Conservation (phyloP, 1,139 yeast genomes). For the Kurtzmaniella natalensis region DNA sequence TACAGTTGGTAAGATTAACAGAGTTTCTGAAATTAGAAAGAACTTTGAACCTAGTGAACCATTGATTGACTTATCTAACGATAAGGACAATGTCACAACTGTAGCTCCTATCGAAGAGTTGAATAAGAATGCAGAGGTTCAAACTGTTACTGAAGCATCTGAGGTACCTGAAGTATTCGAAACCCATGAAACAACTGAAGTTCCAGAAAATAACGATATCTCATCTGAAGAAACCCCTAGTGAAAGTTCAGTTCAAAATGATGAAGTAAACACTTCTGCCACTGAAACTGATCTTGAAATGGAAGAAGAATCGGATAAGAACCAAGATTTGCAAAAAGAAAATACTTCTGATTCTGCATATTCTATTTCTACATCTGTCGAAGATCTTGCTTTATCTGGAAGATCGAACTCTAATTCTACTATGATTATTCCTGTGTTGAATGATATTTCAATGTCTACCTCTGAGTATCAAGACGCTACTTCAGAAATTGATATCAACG, state of each 20-base stretch:
- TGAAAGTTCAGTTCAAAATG: neutral
- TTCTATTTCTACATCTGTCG: too few relatives aligned
- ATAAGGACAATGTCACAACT: neutral
- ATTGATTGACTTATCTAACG: neutral
- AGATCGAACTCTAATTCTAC: constrained; percentile 1
- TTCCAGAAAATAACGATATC: neutral
- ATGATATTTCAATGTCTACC: constrained; percentile 10
- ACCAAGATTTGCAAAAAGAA: too few relatives aligned
- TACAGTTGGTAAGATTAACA: constrained; percentile 2
- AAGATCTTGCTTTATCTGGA: neutral
- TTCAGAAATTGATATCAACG: constrained; percentile 7
- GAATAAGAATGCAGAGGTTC: constrained; percentile 3
- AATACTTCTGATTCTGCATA: too few relatives aligned
- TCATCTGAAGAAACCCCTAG: neutral
- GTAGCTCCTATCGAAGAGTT: neutral
- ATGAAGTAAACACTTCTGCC: neutral
- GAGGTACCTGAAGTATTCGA: neutral
- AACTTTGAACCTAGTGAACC: constrained; percentile 2
- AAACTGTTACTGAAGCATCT: constrained; percentile 5
- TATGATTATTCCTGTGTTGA: constrained; percentile 1
- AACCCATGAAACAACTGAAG: neutral
- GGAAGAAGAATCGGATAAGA: neutral
- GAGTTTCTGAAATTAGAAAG: constrained; percentile 6
- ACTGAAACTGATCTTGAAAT: constrained; percentile 4
- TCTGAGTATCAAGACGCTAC: constrained; percentile 25